phyloP scores from a whole-genome alignment of 148 eudicot genomes.

The Camellia lanceoleosa region DNA sequence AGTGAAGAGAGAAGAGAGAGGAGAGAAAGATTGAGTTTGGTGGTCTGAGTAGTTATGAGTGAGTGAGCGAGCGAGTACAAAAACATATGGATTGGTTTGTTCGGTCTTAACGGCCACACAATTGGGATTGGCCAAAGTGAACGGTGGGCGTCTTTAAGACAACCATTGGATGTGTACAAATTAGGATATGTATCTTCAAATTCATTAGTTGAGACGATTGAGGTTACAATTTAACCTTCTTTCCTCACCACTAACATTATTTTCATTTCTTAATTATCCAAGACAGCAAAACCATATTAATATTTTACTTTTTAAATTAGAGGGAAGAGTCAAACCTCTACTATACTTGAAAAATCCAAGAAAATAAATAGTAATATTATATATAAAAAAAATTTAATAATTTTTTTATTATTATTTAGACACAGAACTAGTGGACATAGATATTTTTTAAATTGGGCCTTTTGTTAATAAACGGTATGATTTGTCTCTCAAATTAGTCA shows the following conservation, averaged over 20 bases:
- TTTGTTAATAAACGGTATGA: too few relatives aligned
- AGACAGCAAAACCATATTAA: too few relatives aligned
- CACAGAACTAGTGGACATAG: too few relatives aligned
- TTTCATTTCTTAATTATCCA: neutral
- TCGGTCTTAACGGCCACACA: constrained; percentile 3
- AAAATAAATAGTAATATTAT: too few relatives aligned
- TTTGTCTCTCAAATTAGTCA: too few relatives aligned
- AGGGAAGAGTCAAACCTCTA: too few relatives aligned
- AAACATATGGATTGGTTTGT: neutral
- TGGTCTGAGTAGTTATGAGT: neutral
- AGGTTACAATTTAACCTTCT: neutral
- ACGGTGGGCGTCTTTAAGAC: neutral
- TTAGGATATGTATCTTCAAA: neutral
- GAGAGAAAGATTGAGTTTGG: too few relatives aligned
- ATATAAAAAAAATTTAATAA: neutral
- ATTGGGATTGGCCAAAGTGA: neutral
- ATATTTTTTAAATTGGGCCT: too few relatives aligned
- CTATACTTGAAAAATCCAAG: too few relatives aligned
- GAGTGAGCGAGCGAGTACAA: neutral
- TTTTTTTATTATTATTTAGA: too few relatives aligned
- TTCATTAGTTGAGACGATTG: neutral
- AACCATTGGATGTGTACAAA: constrained; percentile 9
- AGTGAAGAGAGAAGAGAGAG: neutral
- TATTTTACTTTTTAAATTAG: too few relatives aligned
- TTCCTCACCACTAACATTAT: too few relatives aligned